Evolutionary conservation across 345 rosid genomes (phyloP).

Genomic region (Aurinia saxatilis): DNA sequence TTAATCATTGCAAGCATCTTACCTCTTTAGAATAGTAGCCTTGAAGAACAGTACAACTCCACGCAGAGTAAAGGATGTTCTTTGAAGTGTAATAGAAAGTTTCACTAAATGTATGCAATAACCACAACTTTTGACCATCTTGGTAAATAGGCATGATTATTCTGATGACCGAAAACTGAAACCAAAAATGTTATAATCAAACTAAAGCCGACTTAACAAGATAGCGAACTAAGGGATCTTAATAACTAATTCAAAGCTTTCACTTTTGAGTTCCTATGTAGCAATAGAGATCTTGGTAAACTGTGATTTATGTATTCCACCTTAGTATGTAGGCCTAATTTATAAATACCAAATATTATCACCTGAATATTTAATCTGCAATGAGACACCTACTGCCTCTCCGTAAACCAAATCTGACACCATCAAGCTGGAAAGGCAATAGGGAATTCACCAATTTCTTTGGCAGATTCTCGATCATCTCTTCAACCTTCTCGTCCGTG

Average conservation of each 20-base stretch:
- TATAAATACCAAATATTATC: no score
- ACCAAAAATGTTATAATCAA: slow-evolving; percentile 21
- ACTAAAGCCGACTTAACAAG: background rate
- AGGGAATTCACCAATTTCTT: slow-evolving; percentile 47
- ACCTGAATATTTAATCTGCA: no score
- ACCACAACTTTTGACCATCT: slow-evolving; percentile 80
- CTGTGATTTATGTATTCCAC: background rate
- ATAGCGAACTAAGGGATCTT: background rate
- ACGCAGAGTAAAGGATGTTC: background rate
- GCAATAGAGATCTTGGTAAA: background rate
- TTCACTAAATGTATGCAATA: slow-evolving; percentile 44
- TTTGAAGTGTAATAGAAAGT: slow-evolving; percentile 7
- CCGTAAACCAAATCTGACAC: slow-evolving; percentile 66
- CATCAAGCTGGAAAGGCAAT: slow-evolving; percentile 87
- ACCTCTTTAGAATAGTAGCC: slow-evolving; percentile 9
- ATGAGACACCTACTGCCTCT: slow-evolving; percentile 93
- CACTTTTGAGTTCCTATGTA: background rate
- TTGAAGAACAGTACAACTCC: background rate
- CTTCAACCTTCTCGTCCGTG: slow-evolving; percentile 53
- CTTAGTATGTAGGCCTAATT: no score
- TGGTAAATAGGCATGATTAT: slow-evolving; percentile 60
- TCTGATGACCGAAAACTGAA: slow-evolving; percentile 83
- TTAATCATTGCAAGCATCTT: slow-evolving; percentile 13
- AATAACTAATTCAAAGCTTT: background rate
- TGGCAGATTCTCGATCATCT: slow-evolving; percentile 54